Conservation (phyloP, 2,329 filamentous ascomycete genomes). For the Helotiales sp. region DNA sequence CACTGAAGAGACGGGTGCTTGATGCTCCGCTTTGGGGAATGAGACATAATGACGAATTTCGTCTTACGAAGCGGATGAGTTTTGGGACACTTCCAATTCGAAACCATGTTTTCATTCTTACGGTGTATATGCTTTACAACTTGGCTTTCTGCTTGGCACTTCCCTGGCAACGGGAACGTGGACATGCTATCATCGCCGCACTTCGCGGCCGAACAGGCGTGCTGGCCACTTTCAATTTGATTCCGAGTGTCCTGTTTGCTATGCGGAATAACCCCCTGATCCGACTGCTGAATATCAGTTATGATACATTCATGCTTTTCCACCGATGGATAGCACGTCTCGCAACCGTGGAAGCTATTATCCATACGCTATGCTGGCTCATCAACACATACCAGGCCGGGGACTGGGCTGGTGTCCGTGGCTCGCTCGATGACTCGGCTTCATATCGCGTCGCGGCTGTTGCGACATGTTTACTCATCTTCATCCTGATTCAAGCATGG, state of each 20-base stretch:
- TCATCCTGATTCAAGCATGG: neutral
- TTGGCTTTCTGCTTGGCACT: constrained; percentile 75
- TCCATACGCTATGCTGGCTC: neutral
- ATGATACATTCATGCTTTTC: neutral
- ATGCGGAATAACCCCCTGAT: neutral
- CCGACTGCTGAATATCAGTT: neutral
- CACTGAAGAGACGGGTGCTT: constrained; percentile 65
- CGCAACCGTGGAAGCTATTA: neutral
- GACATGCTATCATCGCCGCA: neutral
- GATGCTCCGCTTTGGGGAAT: constrained; percentile 77
- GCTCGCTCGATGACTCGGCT: neutral
- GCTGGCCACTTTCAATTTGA: neutral
- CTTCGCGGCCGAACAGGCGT: neutral
- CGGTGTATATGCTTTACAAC: constrained; percentile 72
- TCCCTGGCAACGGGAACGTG: constrained; percentile 74
- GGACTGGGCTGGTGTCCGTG: neutral
- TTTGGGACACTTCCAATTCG: constrained; percentile 77
- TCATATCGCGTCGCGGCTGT: neutral
- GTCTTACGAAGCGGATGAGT: constrained; percentile 66
- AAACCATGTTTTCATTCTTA: constrained; percentile 72
- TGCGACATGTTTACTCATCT: neutral
- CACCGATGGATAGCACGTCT: neutral
- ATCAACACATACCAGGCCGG: neutral
- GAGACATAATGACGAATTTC: constrained; percentile 75
- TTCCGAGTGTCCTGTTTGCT: neutral